These are phyloP conservation scores for Cinchona pubescens DNA, from an alignment of 257 asterid species.

Conservation along the genomic window DNA sequence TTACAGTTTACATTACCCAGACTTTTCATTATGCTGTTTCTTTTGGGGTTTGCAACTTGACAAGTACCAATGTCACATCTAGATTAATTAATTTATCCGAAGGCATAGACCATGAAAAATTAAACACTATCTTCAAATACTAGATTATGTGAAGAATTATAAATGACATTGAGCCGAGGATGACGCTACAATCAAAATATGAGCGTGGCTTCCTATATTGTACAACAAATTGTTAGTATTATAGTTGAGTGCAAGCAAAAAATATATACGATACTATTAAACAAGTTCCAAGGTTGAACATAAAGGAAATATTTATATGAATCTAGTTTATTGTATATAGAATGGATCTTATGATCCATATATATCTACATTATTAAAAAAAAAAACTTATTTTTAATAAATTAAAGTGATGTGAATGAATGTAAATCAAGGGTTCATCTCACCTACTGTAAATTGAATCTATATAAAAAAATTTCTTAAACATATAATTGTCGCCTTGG, in stretches of 20 bases:
- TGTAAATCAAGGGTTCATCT: too few relatives aligned
- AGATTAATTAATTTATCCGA: not conserved
- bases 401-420: too few relatives aligned
- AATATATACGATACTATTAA: not conserved
- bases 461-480: too few relatives aligned
- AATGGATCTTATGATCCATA: too few relatives aligned
- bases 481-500: not conserved
- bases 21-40: not conserved
- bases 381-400: too few relatives aligned
- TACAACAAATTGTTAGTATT: not conserved
- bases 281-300: not conserved
- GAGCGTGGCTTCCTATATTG: not conserved
- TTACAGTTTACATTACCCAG: not conserved
- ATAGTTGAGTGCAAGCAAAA: constrained; percentile 4
- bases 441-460: too few relatives aligned
- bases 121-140: not conserved
- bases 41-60: not conserved
- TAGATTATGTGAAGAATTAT: not conserved
- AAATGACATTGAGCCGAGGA: not conserved
- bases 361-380: too few relatives aligned
- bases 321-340: too few relatives aligned
- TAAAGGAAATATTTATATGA: too few relatives aligned
- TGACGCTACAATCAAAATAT: not conserved
- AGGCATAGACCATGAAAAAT: not conserved
- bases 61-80: not conserved